Conservation (phyloP, 257 asterid species). For the Forsythia viridissima region DNA sequence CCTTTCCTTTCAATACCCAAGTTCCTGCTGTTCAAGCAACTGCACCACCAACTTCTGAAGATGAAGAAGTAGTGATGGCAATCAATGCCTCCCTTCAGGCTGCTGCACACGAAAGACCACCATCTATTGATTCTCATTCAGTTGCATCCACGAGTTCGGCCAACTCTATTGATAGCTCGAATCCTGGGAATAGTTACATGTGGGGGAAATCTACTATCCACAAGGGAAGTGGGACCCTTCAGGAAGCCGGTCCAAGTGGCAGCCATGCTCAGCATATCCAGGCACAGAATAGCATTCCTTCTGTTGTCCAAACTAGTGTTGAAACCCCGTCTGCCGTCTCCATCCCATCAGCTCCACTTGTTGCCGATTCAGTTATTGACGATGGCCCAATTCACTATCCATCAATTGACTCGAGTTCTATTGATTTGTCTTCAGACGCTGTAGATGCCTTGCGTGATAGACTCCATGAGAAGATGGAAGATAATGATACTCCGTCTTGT, state of each 20-base stretch:
- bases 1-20: conserved; percentile 50
- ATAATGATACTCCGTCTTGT: conserved; percentile 52
- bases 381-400: conserved; percentile 80
- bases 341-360: conserved; percentile 69
- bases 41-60: conserved; percentile 61
- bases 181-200: conserved; percentile 23
- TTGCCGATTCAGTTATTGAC: conserved; percentile 26
- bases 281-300: conserved; percentile 14
- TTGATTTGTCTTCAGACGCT: conserved; percentile 40
- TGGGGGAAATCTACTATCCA: conserved; percentile 36
- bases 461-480: conserved; percentile 32
- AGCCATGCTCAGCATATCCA: conserved; percentile 30
- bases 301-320: conserved; percentile 26
- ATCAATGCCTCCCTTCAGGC: conserved; percentile 70
- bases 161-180: conserved; percentile 22
- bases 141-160: conserved; percentile 43
- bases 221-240: conserved; percentile 30
- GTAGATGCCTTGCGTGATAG: conserved; percentile 19
- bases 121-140: conserved; percentile 26
- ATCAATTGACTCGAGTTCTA: conserved; percentile 50
- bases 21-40: conserved; percentile 49
- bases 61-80: conserved; percentile 59
- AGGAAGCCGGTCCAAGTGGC: conserved; percentile 34
- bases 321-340: conserved; percentile 37
- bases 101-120: conserved; percentile 35